Percentiles rank a stretch among this genome's conserved stretches.
phyloP scores from a whole-genome alignment of 2,329 filamentous ascomycete genomes.

The Lasiodiplodia citricola region DNA sequence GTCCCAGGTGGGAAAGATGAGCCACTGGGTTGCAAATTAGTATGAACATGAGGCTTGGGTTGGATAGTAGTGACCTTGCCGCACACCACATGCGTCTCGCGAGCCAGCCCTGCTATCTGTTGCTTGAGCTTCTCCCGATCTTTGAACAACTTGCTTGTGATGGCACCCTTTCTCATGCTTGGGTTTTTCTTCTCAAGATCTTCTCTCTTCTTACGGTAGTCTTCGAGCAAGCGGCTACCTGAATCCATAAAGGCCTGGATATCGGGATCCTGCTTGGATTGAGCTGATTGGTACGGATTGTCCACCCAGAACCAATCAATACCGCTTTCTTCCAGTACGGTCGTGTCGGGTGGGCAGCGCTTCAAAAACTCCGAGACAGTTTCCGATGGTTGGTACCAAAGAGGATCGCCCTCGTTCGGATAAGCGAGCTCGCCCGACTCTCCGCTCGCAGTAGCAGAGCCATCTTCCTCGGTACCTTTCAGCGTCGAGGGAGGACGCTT shows the following conservation, averaged over 20 bases:
- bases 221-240: conserved; percentile 61
- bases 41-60: conserved; percentile 10
- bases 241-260: conserved; percentile 57
- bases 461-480: background rate
- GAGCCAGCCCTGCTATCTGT: conserved; percentile 67
- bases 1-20: conserved; percentile 66
- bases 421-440: conserved; percentile 50
- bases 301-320: conserved; percentile 73
- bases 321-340: conserved; percentile 53
- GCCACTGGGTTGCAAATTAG: conserved; percentile 62
- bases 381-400: conserved; percentile 69
- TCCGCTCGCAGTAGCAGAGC: conserved; percentile 26
- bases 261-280: conserved; percentile 37
- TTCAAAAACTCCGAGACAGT: conserved; percentile 68
- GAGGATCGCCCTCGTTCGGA: conserved; percentile 58
- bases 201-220: conserved; percentile 52
- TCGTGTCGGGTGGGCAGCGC: conserved; percentile 71
- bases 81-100: conserved; percentile 60
- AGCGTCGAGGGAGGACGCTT: background rate
- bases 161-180: conserved; percentile 50
- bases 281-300: conserved; percentile 62
- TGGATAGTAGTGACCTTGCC: conserved; percentile 65
- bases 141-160: conserved; percentile 47
- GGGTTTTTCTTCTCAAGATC: conserved; percentile 59
- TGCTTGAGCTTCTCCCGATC: conserved; percentile 52